Evolutionary conservation across 2,329 filamentous ascomycete genomes (phyloP).

Genomic region (Rutstroemia sp.): DNA sequence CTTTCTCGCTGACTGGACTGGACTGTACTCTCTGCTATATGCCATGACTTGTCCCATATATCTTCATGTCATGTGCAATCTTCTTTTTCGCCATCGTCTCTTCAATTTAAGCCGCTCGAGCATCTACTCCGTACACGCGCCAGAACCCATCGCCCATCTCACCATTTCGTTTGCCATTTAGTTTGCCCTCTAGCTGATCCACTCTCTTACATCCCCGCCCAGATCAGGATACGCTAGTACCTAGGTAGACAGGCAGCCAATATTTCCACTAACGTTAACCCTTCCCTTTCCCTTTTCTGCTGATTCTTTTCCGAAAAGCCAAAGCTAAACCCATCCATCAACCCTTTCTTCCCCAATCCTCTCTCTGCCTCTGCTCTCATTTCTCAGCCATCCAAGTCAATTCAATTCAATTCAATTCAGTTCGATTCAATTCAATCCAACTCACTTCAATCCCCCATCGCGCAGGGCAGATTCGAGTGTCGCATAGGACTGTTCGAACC

Average conservation of each 20-base stretch:
- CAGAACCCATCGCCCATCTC: background rate
- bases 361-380: background rate
- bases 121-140: too few relatives aligned
- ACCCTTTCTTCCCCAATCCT: conserved; percentile 4
- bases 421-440: background rate
- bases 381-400: background rate
- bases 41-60: background rate
- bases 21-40: too few relatives aligned
- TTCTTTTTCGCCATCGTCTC: too few relatives aligned
- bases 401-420: background rate
- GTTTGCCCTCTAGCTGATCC: background rate
- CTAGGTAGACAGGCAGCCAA: background rate
- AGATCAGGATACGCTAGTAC: conserved; percentile 1
- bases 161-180: background rate
- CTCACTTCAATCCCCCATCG: too few relatives aligned
- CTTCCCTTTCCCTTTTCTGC: background rate
- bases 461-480: too few relatives aligned
- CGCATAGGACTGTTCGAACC: too few relatives aligned
- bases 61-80: too few relatives aligned
- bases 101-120: too few relatives aligned
- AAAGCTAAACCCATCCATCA: background rate
- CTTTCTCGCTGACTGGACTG: too few relatives aligned
- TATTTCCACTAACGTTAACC: background rate
- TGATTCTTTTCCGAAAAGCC: background rate
- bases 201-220: conserved; percentile 1